phyloP scores from a whole-genome alignment of 306 rosid genomes.

The Phaseolus lunatus region DNA sequence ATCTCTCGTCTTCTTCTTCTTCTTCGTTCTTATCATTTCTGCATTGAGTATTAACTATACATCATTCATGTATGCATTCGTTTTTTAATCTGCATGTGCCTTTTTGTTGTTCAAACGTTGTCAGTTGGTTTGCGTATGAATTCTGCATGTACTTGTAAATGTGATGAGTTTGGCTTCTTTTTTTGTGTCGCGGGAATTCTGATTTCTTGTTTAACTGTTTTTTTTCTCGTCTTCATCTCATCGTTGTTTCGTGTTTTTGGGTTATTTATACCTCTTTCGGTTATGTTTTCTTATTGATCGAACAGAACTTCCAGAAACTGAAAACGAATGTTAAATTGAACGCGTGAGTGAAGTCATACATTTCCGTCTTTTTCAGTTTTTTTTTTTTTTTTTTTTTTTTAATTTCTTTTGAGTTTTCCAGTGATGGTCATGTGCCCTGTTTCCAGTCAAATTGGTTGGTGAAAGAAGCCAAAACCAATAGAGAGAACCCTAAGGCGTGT shows the following conservation, averaged over 20 bases:
- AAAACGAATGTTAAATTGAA: neutral
- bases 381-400: too few relatives aligned
- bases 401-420: neutral
- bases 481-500: neutral
- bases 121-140: neutral
- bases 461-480: neutral
- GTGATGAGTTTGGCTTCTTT: neutral
- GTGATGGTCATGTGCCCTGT: neutral
- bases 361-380: neutral
- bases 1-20: neutral
- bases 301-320: neutral
- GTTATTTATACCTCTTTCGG: neutral
- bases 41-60: neutral
- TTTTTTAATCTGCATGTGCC: neutral
- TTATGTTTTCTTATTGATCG: neutral
- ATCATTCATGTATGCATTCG: neutral
- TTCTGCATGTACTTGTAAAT: conserved; percentile 1
- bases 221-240: neutral
- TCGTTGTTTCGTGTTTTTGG: neutral
- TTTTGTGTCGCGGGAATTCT: neutral
- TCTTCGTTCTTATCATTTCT: neutral
- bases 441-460: neutral
- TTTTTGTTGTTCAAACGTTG: neutral
- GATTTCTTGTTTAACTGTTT: neutral
- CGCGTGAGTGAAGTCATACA: neutral